Conservation (phyloP, 1,284 basidiomycete genomes). For the Cystobasidium pallidum region DNA sequence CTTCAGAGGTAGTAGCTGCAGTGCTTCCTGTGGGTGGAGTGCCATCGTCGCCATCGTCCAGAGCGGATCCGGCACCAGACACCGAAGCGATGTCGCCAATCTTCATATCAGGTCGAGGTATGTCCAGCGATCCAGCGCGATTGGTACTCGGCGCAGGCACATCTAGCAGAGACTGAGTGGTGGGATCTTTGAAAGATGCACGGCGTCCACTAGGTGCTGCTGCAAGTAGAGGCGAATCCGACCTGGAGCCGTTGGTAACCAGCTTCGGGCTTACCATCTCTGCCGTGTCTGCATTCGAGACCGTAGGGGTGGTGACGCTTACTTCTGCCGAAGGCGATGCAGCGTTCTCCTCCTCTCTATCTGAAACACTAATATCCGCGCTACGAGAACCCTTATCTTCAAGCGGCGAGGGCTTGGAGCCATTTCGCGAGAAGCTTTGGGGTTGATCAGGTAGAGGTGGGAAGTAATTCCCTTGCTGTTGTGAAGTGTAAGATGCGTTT, state of each 20-base stretch:
- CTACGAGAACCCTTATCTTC: neutral
- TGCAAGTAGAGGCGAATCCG: neutral
- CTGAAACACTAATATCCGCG: neutral
- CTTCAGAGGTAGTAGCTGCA: neutral
- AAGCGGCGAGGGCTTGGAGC: neutral
- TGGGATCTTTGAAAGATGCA: constrained; percentile 23
- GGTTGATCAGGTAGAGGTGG: constrained; percentile 15
- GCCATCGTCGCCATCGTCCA: constrained; percentile 13
- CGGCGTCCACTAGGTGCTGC: constrained; percentile 10
- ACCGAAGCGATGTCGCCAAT: constrained; percentile 19
- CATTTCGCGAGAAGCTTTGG: neutral
- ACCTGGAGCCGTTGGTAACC: neutral
- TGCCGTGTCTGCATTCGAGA: neutral
- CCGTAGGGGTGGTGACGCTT: neutral
- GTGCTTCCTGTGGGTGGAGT: neutral
- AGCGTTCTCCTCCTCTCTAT: neutral
- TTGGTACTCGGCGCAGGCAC: constrained; percentile 4
- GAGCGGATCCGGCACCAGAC: constrained; percentile 14
- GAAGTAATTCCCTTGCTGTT: constrained; percentile 26
- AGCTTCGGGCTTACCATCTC: neutral
- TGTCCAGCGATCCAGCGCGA: constrained; percentile 31
- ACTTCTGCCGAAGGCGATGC: neutral
- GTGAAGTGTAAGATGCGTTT: neutral
- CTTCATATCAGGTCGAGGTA: constrained; percentile 34
- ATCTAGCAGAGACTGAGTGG: neutral